Base-by-base conservation (phyloP, 75 land plant genomes). In the Sequoia sempervirens region DNA sequence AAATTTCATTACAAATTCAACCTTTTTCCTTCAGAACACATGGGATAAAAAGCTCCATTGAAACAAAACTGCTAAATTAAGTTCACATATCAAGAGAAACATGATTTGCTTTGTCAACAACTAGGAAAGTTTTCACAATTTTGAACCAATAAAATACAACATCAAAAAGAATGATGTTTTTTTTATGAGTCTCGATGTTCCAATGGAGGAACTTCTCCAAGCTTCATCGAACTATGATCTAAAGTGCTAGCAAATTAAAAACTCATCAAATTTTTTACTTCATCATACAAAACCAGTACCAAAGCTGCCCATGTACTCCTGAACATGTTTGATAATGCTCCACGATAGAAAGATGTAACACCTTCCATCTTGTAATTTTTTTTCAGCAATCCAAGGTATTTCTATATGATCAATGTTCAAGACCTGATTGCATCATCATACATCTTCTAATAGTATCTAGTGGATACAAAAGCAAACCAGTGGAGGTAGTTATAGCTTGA, bases 371-470 rank as follows among this genome's bases (percentile, higher is more conserved):
- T 88, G 83, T 96, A 96, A 97, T 94, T 83, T 92, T 93, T 85
- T 74, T 92, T 98, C 99, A 97, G 83, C 99, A 97, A 79, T 97
- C 98, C 84, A 87, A 79, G 5, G 99, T 97, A 90, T 83, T 93
- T 6, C 5, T 58, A 84, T 97, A 97, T 92, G 92, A 88, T 13
- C 81, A 87, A 66, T 84, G 74, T 56, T 93, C 99, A 75, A 92
- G 68, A 7, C 99, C 99, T 23, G 99, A 92, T 69, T 97, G 99
- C 99, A 97, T 97, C 99, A 97, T 97, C 94, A 97, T 97, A 45
- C 99, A 84, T 74, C 97, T 87, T 37, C 99, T 61, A 50, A 97
- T 98, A 14, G 98, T 97, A 58, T 97, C 99, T 37, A 97, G 83
- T 0, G 99, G 99, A 88, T 97, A 97, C 0, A 98, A 97, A 26